These are phyloP conservation scores for Penicillium sp. DNA, from an alignment of 2,329 filamentous ascomycete species.

Conservation along the genomic window DNA sequence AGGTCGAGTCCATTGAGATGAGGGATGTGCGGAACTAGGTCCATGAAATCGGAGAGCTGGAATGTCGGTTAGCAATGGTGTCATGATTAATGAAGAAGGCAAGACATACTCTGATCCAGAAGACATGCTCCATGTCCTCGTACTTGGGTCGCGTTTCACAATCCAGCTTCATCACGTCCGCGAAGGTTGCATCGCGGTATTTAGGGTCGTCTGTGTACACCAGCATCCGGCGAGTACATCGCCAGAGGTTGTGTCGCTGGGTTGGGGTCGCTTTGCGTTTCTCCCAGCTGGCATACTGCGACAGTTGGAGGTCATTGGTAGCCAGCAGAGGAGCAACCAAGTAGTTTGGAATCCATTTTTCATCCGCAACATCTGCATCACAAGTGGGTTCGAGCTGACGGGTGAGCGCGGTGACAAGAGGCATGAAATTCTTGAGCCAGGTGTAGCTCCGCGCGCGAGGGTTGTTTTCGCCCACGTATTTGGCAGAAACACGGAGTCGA, in stretches of 20 bases:
- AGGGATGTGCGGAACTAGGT: conserved; percentile 45
- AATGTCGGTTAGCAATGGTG: conserved; percentile 9
- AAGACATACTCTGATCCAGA: conserved; percentile 46
- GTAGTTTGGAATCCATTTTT: conserved; percentile 48
- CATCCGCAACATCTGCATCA: conserved; percentile 34
- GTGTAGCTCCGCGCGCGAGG: conserved; percentile 38
- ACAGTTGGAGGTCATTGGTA: conserved; percentile 47
- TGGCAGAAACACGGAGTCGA: conserved; percentile 42
- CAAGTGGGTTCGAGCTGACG: conserved; percentile 41
- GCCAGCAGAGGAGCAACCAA: conserved; percentile 46
- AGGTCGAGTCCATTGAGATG: conserved; percentile 44
- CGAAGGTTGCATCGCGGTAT: conserved; percentile 34
- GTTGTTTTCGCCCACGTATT: conserved; percentile 43
- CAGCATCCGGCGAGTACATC: conserved; percentile 44
- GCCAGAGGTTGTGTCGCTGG: conserved; percentile 46
- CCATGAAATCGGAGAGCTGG: conserved; percentile 48
- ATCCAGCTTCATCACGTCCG: conserved; percentile 40
- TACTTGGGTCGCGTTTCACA: conserved; percentile 45
- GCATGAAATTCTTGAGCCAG: conserved; percentile 46
- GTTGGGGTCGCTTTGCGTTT: conserved; percentile 41
- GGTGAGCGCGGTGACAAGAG: conserved; percentile 43
- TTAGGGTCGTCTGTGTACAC: conserved; percentile 40
- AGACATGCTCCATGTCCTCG: conserved; percentile 47
- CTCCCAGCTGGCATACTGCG: conserved; percentile 46
- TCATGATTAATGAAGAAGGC: neutral